phyloP scores from a whole-genome alignment of 192 early-diverging fungal species.

The Geosiphon pyriformis region DNA sequence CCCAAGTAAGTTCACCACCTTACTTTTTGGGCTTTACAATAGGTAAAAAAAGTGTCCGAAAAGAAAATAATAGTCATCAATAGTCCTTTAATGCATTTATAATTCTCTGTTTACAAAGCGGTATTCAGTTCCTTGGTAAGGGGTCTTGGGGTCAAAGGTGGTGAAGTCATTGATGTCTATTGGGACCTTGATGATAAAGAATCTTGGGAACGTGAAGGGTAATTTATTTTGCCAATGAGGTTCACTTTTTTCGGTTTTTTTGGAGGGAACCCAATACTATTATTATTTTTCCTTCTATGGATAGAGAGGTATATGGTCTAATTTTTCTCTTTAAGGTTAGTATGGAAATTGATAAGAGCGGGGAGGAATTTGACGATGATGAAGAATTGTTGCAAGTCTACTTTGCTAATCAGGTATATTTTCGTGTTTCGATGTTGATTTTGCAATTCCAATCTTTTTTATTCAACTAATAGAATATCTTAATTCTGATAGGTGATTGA shows the following conservation, averaged over 20 bases:
- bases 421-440: background rate
- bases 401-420: slow-evolving; percentile 33
- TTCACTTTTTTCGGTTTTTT: slow-evolving; percentile 6
- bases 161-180: slow-evolving; percentile 60
- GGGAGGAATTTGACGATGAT: slow-evolving; percentile 5
- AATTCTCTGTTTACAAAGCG: slow-evolving; percentile 19
- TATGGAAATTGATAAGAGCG: slow-evolving; percentile 12
- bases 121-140: slow-evolving; percentile 60
- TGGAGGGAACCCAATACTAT: too few species aligned
- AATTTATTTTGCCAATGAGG: background rate
- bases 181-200: slow-evolving; percentile 37
- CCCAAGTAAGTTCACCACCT: slow-evolving; percentile 35
- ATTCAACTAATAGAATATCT: too few species aligned
- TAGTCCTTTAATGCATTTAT: background rate
- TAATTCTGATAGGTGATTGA: slow-evolving; percentile 46
- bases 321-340: slow-evolving; percentile 59
- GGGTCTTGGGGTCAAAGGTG: slow-evolving; percentile 54
- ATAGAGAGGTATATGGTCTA: slow-evolving; percentile 50
- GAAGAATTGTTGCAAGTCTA: slow-evolving; percentile 16
- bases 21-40: background rate
- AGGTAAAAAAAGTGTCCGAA: too few species aligned
- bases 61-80: too few species aligned
- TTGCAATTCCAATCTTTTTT: slow-evolving; percentile 26
- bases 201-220: slow-evolving; percentile 29
- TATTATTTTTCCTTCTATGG: too few species aligned